phyloP scores from a whole-genome alignment of 164 flowering plant species.

The Vitis labrusca region DNA sequence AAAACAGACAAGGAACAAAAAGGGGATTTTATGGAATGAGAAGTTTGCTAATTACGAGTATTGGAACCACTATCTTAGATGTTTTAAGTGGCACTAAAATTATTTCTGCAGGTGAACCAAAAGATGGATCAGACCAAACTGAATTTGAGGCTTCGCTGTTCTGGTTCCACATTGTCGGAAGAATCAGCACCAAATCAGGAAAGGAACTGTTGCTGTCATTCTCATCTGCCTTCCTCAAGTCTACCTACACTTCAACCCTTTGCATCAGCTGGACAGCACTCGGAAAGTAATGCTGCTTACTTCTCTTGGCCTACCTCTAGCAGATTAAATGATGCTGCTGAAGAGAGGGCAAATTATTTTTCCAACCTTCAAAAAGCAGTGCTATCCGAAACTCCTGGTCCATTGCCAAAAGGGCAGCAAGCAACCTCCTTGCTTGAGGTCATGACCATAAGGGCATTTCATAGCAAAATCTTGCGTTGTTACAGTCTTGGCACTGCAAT shows the following conservation, averaged over 20 bases:
- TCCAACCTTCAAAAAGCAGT: conserved; percentile 70
- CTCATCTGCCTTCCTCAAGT: conserved; percentile 46
- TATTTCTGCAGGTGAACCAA: not conserved
- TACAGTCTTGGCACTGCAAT: conserved; percentile 78
- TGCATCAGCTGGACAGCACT: conserved; percentile 66
- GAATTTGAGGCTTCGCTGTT: conserved; percentile 26
- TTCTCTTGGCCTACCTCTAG: conserved; percentile 77
- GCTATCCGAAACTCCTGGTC: conserved; percentile 52
- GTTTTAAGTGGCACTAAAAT: no score
- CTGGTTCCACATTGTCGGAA: conserved; percentile 59
- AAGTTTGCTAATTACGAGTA: no score
- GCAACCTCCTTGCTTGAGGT: conserved; percentile 69
- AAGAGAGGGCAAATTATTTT: conserved; percentile 68
- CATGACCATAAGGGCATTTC: conserved; percentile 77
- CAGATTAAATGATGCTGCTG: conserved; percentile 62
- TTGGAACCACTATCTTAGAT: no score
- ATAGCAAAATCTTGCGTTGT: conserved; percentile 69
- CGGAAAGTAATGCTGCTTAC: conserved; percentile 61
- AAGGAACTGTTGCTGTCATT: conserved; percentile 39
- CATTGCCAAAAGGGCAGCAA: conserved; percentile 57
- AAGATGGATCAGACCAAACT: conserved; percentile 41
- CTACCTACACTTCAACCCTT: conserved; percentile 52
- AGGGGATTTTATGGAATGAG: no score
- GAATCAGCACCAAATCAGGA: conserved; percentile 65
- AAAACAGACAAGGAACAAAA: no score